A percentile compares a stretch with the other conserved stretches of the same genome.
Evolutionary conservation across 1,284 basidiomycete genomes (phyloP).

Genomic region (Apiotrichum laibachii): DNA sequence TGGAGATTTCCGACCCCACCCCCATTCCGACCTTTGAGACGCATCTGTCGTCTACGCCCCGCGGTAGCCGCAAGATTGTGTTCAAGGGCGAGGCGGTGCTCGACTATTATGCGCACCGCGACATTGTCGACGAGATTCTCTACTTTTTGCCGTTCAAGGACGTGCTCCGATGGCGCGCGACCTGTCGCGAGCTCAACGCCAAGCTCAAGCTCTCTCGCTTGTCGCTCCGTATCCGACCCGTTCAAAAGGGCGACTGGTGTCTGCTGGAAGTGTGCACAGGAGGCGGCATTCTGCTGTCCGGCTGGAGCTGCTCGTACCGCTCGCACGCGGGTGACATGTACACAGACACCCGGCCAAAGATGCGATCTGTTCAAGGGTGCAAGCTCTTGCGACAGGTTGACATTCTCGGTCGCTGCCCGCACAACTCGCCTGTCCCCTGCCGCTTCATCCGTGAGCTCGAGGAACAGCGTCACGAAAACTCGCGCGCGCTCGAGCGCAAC

Average conservation of each 20-base stretch:
- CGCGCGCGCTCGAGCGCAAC: not conserved
- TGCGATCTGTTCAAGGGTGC: not conserved
- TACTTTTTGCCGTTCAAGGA: slow-evolving; percentile 1
- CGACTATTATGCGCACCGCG: not conserved
- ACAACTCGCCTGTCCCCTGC: not conserved
- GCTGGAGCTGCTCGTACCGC: slow-evolving; percentile 1
- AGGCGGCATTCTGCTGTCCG: not conserved
- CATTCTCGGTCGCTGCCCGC: slow-evolving; percentile 1
- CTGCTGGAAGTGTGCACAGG: not conserved
- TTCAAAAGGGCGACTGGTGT: not conserved
- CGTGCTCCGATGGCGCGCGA: slow-evolving; percentile 1
- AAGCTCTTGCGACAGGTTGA: slow-evolving; percentile 1
- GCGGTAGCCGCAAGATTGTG: too few species aligned
- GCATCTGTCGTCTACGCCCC: too few species aligned
- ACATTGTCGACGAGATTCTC: slow-evolving; percentile 3
- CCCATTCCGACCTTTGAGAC: too few species aligned
- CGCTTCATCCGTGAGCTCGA: not conserved
- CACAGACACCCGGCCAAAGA: not conserved
- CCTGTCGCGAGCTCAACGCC: not conserved
- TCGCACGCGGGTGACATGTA: not conserved
- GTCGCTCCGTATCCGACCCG: not conserved
- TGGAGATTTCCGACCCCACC: too few species aligned
- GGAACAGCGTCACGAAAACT: not conserved
- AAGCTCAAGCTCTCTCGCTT: slow-evolving; percentile 2
- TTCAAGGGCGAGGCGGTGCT: not conserved